Base-by-base conservation (phyloP, 1,284 basidiomycete genomes). In the Naganishia liquefaciens region DNA sequence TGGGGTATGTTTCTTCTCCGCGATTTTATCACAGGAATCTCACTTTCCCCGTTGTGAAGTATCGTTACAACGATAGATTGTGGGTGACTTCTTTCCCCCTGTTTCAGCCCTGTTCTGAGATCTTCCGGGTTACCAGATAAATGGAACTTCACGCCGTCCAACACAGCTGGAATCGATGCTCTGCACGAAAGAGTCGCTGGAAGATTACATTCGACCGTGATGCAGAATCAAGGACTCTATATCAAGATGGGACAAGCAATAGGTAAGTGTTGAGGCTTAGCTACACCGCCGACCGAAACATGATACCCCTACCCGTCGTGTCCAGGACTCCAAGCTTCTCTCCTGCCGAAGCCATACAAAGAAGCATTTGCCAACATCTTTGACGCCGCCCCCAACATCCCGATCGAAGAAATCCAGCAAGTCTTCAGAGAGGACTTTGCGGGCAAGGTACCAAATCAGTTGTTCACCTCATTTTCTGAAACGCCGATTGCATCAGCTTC, bases 301-400 rank as follows among this genome's bases (percentile, higher is more conserved):
- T 47, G 11, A 47, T 25, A n/a, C 2, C 21, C 21, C 10, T 11
- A 15, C 9, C 21, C 1, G 17, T 13, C 2, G 13, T 33, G 30
- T 37, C 33, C 30, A 60, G 91, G 88, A 9, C 86, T 90, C 15
- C 93, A 93, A 77, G 87, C 91, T 0, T 88, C 88, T 0, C 76
- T 94, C 1, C 83, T 95, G 5, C 92, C 92, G 0, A 84, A 84
- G 65, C 86, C 90, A 1, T 89, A 93, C 78, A 87, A 91, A 70
- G 82, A 84, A 68, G 90, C 89, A 64, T 93, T 95, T 70, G 82
- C 85, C 0, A 85, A 84, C 64, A 83, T 94, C 2, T 93, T 93
- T 70, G 92, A 94, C 70, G 86, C 88, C 55, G 91, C 92, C 0
- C 91, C 91, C 0, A 88, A 89, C 65, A 86, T 94, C 0, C 84